Conservation (phyloP, 106 monocot species). For the Dioscorea dumetorum region DNA sequence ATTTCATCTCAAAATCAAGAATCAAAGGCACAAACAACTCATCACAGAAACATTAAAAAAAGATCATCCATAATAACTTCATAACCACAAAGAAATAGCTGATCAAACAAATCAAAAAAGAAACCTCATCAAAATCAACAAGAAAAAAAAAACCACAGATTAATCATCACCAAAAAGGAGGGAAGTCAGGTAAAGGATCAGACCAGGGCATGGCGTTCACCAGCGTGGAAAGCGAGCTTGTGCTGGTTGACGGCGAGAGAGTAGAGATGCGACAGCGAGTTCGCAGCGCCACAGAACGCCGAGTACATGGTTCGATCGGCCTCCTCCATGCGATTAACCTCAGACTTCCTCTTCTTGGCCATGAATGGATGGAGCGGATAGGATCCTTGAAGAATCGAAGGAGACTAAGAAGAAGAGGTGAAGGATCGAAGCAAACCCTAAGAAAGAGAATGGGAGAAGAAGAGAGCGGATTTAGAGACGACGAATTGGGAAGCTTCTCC, state of each 20-base stretch:
- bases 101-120: no score
- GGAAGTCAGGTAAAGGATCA: not conserved
- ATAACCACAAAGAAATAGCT: no score
- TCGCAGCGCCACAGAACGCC: constrained; percentile 62
- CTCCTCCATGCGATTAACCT: constrained; percentile 54
- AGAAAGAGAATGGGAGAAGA: no score
- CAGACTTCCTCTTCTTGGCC: constrained; percentile 75
- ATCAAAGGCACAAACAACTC: no score
- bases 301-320: constrained; percentile 60
- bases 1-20: no score
- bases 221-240: constrained; percentile 70
- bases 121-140: no score
- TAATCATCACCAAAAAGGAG: not conserved
- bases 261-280: constrained; percentile 80
- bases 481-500: not conserved
- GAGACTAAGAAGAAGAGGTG: no score
- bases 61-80: no score
- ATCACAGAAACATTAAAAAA: no score
- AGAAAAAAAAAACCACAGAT: no score
- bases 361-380: constrained; percentile 3
- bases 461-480: not conserved
- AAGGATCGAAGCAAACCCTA: no score
- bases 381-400: no score
- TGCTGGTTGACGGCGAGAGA: constrained; percentile 68
- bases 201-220: constrained; percentile 71